Percentiles rank a stretch among this genome's conserved stretches.
phyloP scores from a whole-genome alignment of 2,329 filamentous ascomycete species.

The Rhinocladiella similis region DNA sequence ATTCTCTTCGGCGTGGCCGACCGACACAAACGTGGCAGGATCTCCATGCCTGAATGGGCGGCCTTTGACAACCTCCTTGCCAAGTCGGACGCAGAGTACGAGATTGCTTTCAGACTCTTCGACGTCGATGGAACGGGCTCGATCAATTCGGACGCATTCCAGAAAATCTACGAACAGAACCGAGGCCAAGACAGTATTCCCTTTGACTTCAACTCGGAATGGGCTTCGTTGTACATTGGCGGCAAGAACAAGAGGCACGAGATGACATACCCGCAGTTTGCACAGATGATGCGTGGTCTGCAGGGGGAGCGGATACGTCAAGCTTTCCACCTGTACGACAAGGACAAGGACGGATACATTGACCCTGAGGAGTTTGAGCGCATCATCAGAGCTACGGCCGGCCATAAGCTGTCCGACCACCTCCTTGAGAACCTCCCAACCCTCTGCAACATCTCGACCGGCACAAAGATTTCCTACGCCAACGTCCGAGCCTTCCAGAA shows the following conservation, averaged over 20 bases:
- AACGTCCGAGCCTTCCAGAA: conserved; percentile 98
- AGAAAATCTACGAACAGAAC: conserved; percentile 81
- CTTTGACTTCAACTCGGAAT: conserved; percentile 96
- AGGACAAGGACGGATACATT: conserved; percentile 90
- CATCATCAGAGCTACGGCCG: conserved; percentile 90
- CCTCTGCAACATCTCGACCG: conserved; percentile 88
- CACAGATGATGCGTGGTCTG: conserved; percentile 93
- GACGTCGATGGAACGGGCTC: conserved; percentile 79
- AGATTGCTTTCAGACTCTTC: conserved; percentile 96
- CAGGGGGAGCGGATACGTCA: conserved; percentile 96
- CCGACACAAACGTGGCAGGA: conserved; percentile 67
- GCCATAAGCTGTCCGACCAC: conserved; percentile 97
- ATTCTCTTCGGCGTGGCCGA: conserved; percentile 93
- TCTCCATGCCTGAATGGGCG: conserved; percentile 83
- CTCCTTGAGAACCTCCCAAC: conserved; percentile 86
- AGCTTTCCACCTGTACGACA: conserved; percentile 89
- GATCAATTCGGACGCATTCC: conserved; percentile 88
- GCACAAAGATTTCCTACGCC: conserved; percentile 94
- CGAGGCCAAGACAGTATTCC: conserved; percentile 82
- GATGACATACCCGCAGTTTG: conserved; percentile 94
- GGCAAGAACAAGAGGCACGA: conserved; percentile 82
- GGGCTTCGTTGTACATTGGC: conserved; percentile 92
- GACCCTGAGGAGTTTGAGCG: conserved; percentile 93
- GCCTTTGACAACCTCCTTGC: conserved; percentile 90
- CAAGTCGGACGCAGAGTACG: conserved; percentile 97